Percentiles rank a stretch among this genome's conserved stretches.
Conservation (phyloP, 345 rosid species). For the Conringia planisiliqua region DNA sequence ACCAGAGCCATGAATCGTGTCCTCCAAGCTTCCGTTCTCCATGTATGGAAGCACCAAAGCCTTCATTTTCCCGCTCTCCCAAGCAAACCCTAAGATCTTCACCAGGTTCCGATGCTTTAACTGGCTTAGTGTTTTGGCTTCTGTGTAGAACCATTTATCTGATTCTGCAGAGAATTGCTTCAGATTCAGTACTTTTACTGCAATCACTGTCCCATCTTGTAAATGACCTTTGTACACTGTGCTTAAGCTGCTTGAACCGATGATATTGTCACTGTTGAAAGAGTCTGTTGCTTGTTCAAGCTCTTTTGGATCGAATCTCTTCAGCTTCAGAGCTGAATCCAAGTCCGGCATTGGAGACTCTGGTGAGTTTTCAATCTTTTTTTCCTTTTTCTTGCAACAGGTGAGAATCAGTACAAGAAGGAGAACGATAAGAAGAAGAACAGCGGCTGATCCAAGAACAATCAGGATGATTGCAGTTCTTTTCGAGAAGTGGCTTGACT, state of each 20-base stretch:
- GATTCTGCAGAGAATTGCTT: conserved; percentile 63
- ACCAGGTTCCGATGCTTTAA: conserved; percentile 75
- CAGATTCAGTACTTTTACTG: conserved; percentile 73
- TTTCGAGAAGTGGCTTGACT: conserved; percentile 43
- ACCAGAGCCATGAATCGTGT: conserved; percentile 45
- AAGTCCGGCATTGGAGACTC: conserved; percentile 44
- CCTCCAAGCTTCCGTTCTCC: conserved; percentile 80
- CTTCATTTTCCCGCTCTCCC: conserved; percentile 80
- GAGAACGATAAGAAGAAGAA: conserved; percentile 33
- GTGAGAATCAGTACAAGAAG: conserved; percentile 33
- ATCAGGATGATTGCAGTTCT: conserved; percentile 37
- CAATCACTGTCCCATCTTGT: conserved; percentile 57
- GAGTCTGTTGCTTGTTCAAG: conserved; percentile 58
- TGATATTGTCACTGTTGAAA: conserved; percentile 52
- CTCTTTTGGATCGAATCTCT: conserved; percentile 53
- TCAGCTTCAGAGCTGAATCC: conserved; percentile 46
- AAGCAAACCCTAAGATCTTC: conserved; percentile 77
- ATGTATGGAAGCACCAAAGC: conserved; percentile 71
- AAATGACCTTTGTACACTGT: conserved; percentile 74
- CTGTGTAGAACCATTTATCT: conserved; percentile 71
- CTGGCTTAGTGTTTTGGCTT: conserved; percentile 63
- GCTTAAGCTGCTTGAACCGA: conserved; percentile 76
- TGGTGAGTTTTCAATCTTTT: conserved; percentile 26
- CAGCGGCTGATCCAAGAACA: conserved; percentile 43
- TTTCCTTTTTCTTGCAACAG: conserved; percentile 22